phyloP scores from a whole-genome alignment of 2,329 filamentous ascomycete species.

The Hyphodiscus sp. region DNA sequence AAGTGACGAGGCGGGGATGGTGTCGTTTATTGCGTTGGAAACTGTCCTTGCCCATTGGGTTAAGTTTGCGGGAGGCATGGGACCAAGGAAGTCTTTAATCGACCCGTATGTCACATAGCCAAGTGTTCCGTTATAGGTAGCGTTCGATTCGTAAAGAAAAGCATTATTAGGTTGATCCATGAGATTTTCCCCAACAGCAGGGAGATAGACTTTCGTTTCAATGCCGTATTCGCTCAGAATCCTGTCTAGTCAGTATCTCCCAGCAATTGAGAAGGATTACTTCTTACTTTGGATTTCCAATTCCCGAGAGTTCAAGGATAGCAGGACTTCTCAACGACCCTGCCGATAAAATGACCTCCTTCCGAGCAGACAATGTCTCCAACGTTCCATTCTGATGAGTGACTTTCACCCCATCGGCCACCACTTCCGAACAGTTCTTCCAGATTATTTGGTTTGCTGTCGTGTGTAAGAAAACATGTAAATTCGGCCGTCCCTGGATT shows the following conservation, averaged over 20 bases:
- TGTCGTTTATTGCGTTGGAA: conserved; percentile 21
- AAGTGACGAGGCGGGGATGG: conserved; percentile 26
- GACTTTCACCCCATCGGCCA: conserved; percentile 35
- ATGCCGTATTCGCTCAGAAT: no score
- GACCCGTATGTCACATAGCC: conserved; percentile 11
- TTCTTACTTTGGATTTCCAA: conserved; percentile 7
- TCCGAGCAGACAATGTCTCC: conserved; percentile 18
- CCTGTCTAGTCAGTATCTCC: no score
- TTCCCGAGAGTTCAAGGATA: neutral
- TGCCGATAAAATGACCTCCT: conserved; percentile 29
- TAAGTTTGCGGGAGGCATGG: neutral
- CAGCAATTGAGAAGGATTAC: no score
- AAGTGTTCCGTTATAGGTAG: conserved; percentile 12
- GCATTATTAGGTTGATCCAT: conserved; percentile 21
- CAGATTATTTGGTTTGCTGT: conserved; percentile 12
- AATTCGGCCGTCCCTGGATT: conserved; percentile 9
- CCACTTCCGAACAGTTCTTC: conserved; percentile 2
- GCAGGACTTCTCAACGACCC: conserved; percentile 27
- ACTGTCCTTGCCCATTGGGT: conserved; percentile 1
- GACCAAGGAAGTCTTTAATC: conserved; percentile 15
- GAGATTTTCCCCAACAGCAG: conserved; percentile 22
- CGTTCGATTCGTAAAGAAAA: conserved; percentile 17
- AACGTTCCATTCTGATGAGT: conserved; percentile 4
- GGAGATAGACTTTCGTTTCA: conserved; percentile 10
- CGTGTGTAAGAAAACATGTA: conserved; percentile 14